phyloP scores from a whole-genome alignment of 2,329 filamentous ascomycete genomes.

The Exophiala viscosa region DNA sequence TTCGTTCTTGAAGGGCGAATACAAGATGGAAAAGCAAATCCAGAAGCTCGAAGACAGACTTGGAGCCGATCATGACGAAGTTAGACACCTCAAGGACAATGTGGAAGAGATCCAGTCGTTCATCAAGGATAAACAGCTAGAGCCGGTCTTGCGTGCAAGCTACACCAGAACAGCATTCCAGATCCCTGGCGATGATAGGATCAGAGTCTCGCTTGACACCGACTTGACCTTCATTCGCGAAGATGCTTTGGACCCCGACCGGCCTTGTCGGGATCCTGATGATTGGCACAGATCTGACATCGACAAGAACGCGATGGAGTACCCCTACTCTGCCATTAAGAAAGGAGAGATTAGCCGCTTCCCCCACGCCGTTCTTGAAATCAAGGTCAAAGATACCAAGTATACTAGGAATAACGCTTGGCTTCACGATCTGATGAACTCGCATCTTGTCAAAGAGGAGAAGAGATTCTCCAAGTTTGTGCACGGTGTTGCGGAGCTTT shows the following conservation, averaged over 20 bases:
- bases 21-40: slow-evolving; percentile 86
- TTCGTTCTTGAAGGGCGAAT: slow-evolving; percentile 78
- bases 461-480: slow-evolving; percentile 96
- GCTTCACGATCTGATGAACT: slow-evolving; percentile 87
- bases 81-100: slow-evolving; percentile 66
- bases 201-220: slow-evolving; percentile 90
- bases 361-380: slow-evolving; percentile 85
- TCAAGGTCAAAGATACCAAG: slow-evolving; percentile 72
- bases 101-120: slow-evolving; percentile 76
- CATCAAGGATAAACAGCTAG: slow-evolving; percentile 70
- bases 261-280: slow-evolving; percentile 83
- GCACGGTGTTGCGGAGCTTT: slow-evolving; percentile 84
- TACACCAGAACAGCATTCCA: slow-evolving; percentile 95
- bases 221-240: slow-evolving; percentile 81
- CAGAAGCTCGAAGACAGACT: slow-evolving; percentile 77
- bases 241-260: slow-evolving; percentile 69
- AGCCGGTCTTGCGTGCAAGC: slow-evolving; percentile 84
- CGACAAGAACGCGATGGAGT: slow-evolving; percentile 75
- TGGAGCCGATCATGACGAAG: slow-evolving; percentile 62
- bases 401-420: slow-evolving; percentile 70
- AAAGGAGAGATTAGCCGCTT: slow-evolving; percentile 90
- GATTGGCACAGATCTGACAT: slow-evolving; percentile 92
- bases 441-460: slow-evolving; percentile 84
- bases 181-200: slow-evolving; percentile 83
- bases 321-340: slow-evolving; percentile 81